phyloP scores from a whole-genome alignment of 257 asterid genomes.

The Nicotiana tomentosiformis region DNA sequence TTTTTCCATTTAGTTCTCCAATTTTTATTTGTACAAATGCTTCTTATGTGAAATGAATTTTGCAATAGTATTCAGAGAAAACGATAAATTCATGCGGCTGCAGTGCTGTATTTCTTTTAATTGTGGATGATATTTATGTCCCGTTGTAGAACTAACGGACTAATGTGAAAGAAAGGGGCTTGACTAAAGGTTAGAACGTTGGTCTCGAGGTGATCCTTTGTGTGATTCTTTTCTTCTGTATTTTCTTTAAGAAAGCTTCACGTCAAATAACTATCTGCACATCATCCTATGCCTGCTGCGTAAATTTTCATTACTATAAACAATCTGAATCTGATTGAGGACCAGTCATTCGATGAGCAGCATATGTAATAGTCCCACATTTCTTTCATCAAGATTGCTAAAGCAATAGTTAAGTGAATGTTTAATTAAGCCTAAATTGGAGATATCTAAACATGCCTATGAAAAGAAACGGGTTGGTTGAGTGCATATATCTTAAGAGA shows the following conservation, averaged over 20 bases:
- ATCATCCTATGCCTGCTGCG: neutral
- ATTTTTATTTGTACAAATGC: neutral
- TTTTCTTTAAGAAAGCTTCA: neutral
- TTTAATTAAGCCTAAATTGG: too few species aligned
- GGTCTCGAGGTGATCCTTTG: neutral
- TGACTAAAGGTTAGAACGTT: neutral
- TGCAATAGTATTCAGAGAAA: neutral
- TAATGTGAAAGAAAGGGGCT: neutral
- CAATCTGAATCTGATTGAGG: too few species aligned
- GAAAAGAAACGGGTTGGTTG: neutral
- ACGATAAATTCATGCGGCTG: neutral
- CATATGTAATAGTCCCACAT: too few species aligned
- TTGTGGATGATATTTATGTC: neutral
- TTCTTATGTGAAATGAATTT: neutral
- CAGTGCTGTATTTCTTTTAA: neutral
- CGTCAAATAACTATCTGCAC: neutral
- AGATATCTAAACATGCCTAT: neutral
- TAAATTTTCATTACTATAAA: neutral
- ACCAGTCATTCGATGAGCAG: too few species aligned
- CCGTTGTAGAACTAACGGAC: neutral
- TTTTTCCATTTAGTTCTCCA: constrained; percentile 4
- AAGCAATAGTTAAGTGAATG: neutral
- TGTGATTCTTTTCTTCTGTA: neutral
- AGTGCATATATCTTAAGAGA: neutral
- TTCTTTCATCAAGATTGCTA: neutral